phyloP scores from a whole-genome alignment of 306 rosid genomes.

The Erythrophleum fordii region DNA sequence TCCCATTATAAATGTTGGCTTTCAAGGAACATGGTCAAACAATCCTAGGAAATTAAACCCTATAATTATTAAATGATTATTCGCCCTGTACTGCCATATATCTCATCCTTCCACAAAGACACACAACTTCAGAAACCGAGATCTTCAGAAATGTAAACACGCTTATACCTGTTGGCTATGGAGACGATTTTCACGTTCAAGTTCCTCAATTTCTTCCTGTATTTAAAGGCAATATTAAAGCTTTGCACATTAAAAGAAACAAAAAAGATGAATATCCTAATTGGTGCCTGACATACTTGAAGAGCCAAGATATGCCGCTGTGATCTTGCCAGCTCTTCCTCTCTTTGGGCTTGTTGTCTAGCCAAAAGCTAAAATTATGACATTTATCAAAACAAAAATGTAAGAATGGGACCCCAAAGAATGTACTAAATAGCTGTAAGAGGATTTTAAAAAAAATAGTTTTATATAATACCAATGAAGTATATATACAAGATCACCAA shows the following conservation, averaged over 20 bases:
- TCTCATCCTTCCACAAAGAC: slow-evolving; percentile 27
- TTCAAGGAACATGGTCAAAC: slow-evolving; percentile 23
- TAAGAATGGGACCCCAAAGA: slow-evolving; percentile 28
- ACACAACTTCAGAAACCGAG: slow-evolving; percentile 28
- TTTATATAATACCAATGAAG: neutral
- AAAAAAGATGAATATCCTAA: slow-evolving; percentile 30
- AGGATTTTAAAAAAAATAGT: slow-evolving; percentile 11
- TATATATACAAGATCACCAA: neutral
- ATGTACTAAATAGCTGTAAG: slow-evolving; percentile 17
- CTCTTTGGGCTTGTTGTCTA: slow-evolving; percentile 99
- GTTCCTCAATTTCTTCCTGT: slow-evolving; percentile 98
- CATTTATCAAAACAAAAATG: slow-evolving; percentile 30
- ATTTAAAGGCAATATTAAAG: slow-evolving; percentile 37
- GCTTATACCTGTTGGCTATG: slow-evolving; percentile 88
- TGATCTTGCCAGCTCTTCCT: slow-evolving; percentile 91
- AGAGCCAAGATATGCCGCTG: slow-evolving; percentile 98
- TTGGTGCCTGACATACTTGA: slow-evolving; percentile 66
- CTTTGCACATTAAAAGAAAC: neutral
- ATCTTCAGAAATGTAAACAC: slow-evolving; percentile 29
- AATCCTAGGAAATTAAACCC: slow-evolving; percentile 11
- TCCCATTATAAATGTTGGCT: slow-evolving; percentile 23
- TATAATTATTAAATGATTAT: slow-evolving; percentile 4
- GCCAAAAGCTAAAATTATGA: slow-evolving; percentile 78
- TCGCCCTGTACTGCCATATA: slow-evolving; percentile 4
- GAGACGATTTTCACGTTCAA: slow-evolving; percentile 94